phyloP scores from a whole-genome alignment of 768 basidiomycete species.

The Rossbeevera mucosa region DNA sequence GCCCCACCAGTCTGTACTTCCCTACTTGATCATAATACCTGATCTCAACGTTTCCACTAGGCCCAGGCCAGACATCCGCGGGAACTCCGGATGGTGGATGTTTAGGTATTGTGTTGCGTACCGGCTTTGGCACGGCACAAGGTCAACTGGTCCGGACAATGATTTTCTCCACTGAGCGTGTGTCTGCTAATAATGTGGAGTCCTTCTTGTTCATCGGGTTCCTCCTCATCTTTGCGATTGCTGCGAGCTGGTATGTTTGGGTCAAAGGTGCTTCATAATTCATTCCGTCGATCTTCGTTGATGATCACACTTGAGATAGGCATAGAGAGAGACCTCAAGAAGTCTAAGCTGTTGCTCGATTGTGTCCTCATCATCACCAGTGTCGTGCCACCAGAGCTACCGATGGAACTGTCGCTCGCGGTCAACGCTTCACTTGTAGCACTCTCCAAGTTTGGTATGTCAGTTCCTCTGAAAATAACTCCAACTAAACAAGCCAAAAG shows the following conservation, averaged over 20 bases:
- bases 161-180: conserved; percentile 97
- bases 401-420: conserved; percentile 95
- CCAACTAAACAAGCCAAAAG: conserved; percentile 36
- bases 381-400: conserved; percentile 95
- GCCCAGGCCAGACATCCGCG: conserved; percentile 36
- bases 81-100: conserved; percentile 89
- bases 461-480: background rate
- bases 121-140: conserved; percentile 96
- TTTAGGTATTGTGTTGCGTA: conserved; percentile 87
- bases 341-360: conserved; percentile 91
- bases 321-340: conserved; percentile 88
- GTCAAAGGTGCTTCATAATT: conserved; percentile 63
- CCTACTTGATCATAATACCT: background rate
- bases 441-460: conserved; percentile 83
- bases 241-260: conserved; percentile 99
- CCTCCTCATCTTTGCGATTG: conserved; percentile 94
- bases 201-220: conserved; percentile 98
- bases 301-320: conserved; percentile 41
- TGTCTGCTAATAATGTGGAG: conserved; percentile 94
- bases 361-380: conserved; percentile 96
- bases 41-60: conserved; percentile 8
- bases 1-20: conserved; percentile 34
- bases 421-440: conserved; percentile 95
- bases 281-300: background rate
- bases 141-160: conserved; percentile 97